Evolutionary conservation across 2,329 filamentous ascomycete genomes (phyloP), one percentile per base, ranked within the genome.

Genomic region (Coleophoma crateriformis): DNA sequence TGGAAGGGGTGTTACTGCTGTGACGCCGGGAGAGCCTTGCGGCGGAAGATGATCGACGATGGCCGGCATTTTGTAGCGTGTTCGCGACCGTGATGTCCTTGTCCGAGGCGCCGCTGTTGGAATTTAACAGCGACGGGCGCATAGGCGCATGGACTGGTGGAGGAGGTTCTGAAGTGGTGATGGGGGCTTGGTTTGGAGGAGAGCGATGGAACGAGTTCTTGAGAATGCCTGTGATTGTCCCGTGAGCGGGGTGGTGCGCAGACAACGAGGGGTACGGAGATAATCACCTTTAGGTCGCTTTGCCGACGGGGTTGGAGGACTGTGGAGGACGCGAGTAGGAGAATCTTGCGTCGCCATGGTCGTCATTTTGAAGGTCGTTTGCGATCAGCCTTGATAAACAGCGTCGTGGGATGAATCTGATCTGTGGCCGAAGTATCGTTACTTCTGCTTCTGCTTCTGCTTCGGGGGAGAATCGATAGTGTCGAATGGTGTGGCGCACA

Each of bases 11-110:
- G 58, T 59, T 51, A 51, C 60, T 69, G 53, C 70, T 70, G 51
- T 68, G 71, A 46, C 89, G 85, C 49, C 90, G 86, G 7, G 67
- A 60, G 32, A 78, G 78, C 5, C 82, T 81, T 2, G 83, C 78
- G 2, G 88, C 91, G 2, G 89, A 92, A 0, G 88, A 94, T 17
- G 88, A 92, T 54, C 89, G 85, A 46, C 89, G 87, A 58, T 87
- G 88, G 33, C 94, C 94, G 42, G 94, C 90, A 74, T 99, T 99
- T 66, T 88, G 83, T 54, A 96, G 82, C 1, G 94, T 99, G 71
- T 99, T 99, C 68, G 91, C 85, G 52, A 97, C 82, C 3, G 90
- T 95, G 61, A 96, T 76, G 65, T 97, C 94, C 71, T 95, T 94
- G 58, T 90, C 85, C 4, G 81, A 82, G 3, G 58, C 82, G 2